Base-by-base conservation (phyloP, 2,329 filamentous ascomycete species). In the Fusarium goolgardi region DNA sequence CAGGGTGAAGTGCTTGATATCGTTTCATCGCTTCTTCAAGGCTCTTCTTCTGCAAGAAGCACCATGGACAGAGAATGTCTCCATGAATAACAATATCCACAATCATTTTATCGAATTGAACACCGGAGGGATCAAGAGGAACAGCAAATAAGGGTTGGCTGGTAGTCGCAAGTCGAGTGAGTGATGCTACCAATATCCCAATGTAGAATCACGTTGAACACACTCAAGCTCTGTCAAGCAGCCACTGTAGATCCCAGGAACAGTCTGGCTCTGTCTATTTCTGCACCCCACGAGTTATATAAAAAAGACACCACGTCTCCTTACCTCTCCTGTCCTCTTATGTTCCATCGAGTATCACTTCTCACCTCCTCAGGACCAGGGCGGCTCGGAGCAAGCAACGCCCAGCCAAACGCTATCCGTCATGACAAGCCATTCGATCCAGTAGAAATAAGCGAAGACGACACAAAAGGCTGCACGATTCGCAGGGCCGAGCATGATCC, bases 11-110 rank as follows among this genome's bases (percentile, higher is more conserved):
- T 6, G 73, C 65, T 55, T 75, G 75, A 71, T 82, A 84, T 8
- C 72, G 67, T 23, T 76, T 72, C 63, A 85, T 83, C 55, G 84
- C 83, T 15, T 62, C 67, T 59, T 84, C 80, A 52, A 86, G 78
- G 55, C 79, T 81, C 57, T 77, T 80, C 64, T 84, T 80, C 59
- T 81, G 80, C 60, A 86, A 77, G 68, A 84, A 86, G 68, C 82
- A 85, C 78, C 83, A 86, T 6, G 84, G 83, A 59, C 85, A 87
- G 37, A 84, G 76, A 9, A 83, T 78, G 71, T 86, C 85, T 37
- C 81, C 76, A 67, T 85, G 82, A 45, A 85, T 75, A 47, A 84
- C 81, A 60, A 86, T 80, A 9, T 68, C 58, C 46, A 75, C 57
- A 21, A 67, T 41, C 70, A 72, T 74, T 29, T 13, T 50, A 45